phyloP scores from a whole-genome alignment of 305 asterid genomes.

The Fraxinus sp. region DNA sequence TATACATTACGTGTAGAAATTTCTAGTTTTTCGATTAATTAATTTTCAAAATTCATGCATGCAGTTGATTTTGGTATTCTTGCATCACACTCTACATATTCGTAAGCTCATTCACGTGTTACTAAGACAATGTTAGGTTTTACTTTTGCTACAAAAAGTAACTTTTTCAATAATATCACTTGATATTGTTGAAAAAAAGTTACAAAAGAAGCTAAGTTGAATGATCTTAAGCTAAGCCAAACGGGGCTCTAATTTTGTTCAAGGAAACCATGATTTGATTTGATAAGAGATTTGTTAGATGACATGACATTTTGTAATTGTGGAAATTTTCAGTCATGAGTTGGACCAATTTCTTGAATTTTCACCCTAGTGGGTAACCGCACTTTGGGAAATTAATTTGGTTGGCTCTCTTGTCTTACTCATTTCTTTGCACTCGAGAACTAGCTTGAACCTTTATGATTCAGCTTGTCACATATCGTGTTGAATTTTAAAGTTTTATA shows the following conservation, averaged over 20 bases:
- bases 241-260: not conserved
- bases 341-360: not conserved
- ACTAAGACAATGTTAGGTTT: not conserved
- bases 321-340: not conserved
- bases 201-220: not conserved
- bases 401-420: not conserved
- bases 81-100: not conserved
- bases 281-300: not conserved
- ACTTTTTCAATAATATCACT: not conserved
- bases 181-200: not conserved
- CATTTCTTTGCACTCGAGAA: not conserved
- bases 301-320: not conserved
- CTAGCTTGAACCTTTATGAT: not conserved
- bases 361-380: not conserved
- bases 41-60: not conserved
- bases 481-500: not conserved
- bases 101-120: not conserved
- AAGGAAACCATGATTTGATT: not conserved
- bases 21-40: not conserved
- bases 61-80: not conserved
- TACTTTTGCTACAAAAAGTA: not conserved
- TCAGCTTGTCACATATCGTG: not conserved
- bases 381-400: not conserved
- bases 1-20: constrained; percentile 37
- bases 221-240: not conserved